Base-by-base conservation (phyloP, 2,329 filamentous ascomycete species). In the Cephalotrichum gorgonifer region DNA sequence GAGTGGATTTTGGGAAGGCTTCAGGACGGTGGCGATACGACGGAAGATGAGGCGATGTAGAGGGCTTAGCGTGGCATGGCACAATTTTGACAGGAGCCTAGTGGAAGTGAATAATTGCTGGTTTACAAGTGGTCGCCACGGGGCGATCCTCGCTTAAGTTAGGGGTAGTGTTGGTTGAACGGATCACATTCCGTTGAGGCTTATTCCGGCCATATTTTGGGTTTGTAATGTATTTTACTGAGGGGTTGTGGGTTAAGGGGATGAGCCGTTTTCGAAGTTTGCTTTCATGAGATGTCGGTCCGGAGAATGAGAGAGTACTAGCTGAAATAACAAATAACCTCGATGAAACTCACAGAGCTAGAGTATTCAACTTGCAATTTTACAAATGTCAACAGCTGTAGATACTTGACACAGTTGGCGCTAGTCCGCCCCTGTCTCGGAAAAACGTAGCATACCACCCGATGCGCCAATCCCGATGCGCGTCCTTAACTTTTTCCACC, bases 1-100 rank as follows among this genome's bases (percentile, higher is more conserved):
- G 57, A 66, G 25, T 83, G 76, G 71, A 74, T 83, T 20, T 17
- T 65, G 45, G 64, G 65, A 5, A 63, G 71, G 41, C 56, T 69
- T 9, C 60, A 59, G 22, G 49, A 54, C 8, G 60, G 58, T 11
- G 71, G 67, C 1, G 70, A 76, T 47, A 71, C 69, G 23, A 76
- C 71, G 0, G 74, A 76, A 44, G 73, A 76, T 2, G 75, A 76
- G 27, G 64, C 65, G 55, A 58, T 57, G 58, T 57, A 49, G 46
- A 52, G 47, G 51, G 43, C 28, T 20, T 27, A 15, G n/a, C 4
- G 30, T 4, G 35, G 4, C 3, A 39, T 2, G 7, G n/a, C n/a
- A n/a, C n/a, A n/a, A 11, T 20, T 20, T 39, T 7, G n/a, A 3
- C 17, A 20, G 12, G 6, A 12, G 27, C 27, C 12, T 17, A 9